Evolutionary conservation across 2,329 filamentous ascomycete species (phyloP).

Genomic region (Penicillium oxalicum): DNA sequence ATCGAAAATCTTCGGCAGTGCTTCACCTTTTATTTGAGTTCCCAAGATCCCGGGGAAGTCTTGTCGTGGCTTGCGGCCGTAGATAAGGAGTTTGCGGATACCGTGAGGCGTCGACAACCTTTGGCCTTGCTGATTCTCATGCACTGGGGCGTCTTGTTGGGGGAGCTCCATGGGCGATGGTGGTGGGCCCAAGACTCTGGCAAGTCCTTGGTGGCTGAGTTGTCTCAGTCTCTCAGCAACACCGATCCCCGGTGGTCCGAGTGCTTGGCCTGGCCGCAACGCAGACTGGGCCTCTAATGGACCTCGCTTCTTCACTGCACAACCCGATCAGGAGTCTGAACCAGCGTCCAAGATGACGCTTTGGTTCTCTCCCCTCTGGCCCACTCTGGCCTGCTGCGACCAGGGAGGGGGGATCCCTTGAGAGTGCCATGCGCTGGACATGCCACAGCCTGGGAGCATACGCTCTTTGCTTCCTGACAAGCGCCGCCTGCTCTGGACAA

Average conservation of each 20-base stretch:
- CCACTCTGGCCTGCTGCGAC: too few species aligned
- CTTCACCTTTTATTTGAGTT: conserved; percentile 22
- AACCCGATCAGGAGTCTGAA: too few species aligned
- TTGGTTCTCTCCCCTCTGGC: background rate
- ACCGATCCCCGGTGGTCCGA: conserved; percentile 22
- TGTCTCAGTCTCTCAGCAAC: conserved; percentile 18
- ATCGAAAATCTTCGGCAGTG: conserved; percentile 25
- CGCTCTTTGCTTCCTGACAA: too few species aligned
- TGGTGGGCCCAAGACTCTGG: conserved; percentile 36
- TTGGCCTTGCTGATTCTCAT: conserved; percentile 30
- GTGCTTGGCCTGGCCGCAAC: conserved; percentile 27
- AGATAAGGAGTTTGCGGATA: conserved; percentile 29
- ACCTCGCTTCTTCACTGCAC: background rate
- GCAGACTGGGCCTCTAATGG: conserved; percentile 24
- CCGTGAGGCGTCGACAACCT: conserved; percentile 25
- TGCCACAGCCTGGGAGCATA: too few species aligned
- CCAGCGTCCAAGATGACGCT: background rate
- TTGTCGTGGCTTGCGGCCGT: conserved; percentile 31
- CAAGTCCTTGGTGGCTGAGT: conserved; percentile 24
- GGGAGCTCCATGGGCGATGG: conserved; percentile 25
- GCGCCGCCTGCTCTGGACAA: too few species aligned
- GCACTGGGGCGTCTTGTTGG: conserved; percentile 33
- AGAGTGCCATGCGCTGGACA: too few species aligned
- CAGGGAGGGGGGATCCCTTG: too few species aligned
- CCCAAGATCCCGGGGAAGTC: conserved; percentile 26